Evolutionary conservation across 805 yeast genomes (phyloP), one percentile per base, ranked within the genome.

Genomic region (Kodamaea restingae): DNA sequence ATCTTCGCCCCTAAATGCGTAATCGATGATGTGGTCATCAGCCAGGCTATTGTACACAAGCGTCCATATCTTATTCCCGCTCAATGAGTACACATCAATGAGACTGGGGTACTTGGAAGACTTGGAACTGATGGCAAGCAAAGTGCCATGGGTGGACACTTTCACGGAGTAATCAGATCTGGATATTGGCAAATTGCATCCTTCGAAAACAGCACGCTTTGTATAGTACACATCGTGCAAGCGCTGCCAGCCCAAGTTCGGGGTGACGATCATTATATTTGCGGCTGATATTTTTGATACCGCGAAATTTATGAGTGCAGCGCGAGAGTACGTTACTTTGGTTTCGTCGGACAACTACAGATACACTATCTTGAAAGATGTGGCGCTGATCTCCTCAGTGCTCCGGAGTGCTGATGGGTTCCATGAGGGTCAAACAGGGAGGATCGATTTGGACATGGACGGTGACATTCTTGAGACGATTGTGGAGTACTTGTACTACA

Each of bases 401-500:
- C 53, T 82, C 25, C 45, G 73, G 70, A 80, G 37, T 77, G 60
- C 68, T 2, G 70, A 67, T 38, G 72, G 70, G 14, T 69, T 69
- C 75, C 65, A 76, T 63, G 65, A 95, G 77, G 67, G 78, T 72
- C 26, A 71, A 66, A 47, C 80, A 60, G 51, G 84, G 63, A 67
- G 66, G 32, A 78, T 88, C 32, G 65, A 57, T 70, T 70, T 51
- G 38, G 87, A 82, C 44, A 76, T 88, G 60, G 84, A 84, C 43
- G 83, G 85, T 0, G 75, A 74, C 24, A 71, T 88, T 15, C 64
- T 93, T 32, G 84, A 80, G 46, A 85, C 87, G 50, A 81, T 91
- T 8, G 83, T 86, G 30, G 97, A 91, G 50, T 91, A 93, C 51
- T 62, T 91, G 24, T 80, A 84, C 55, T 90, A 85, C 55, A 79